Percentiles rank a stretch among this genome's conserved stretches.
Evolutionary conservation across 106 monocot genomes (phyloP).

Genomic region (Acorus gramineus): DNA sequence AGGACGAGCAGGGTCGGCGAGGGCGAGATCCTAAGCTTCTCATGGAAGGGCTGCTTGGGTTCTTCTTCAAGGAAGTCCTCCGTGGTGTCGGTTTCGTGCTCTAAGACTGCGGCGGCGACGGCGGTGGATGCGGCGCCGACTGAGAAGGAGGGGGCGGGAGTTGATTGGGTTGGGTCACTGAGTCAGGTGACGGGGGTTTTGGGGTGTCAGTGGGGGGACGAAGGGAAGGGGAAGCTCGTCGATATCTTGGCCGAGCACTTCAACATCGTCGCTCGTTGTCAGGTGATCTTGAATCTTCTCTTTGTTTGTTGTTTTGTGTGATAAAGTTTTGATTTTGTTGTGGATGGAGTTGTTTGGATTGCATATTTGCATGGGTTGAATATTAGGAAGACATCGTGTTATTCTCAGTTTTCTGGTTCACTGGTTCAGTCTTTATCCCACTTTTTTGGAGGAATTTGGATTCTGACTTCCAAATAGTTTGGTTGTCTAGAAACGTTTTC

Average conservation of each 20-base stretch:
- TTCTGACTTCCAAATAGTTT: too few relatives aligned
- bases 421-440: too few relatives aligned
- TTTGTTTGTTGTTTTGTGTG: not conserved
- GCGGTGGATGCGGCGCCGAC: slow-evolving; percentile 13
- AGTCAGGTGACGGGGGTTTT: slow-evolving; percentile 72
- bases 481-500: too few relatives aligned
- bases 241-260: slow-evolving; percentile 70
- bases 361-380: too few relatives aligned
- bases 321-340: too few relatives aligned
- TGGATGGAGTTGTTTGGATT: not conserved
- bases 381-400: too few relatives aligned
- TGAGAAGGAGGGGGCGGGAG: slow-evolving; percentile 8
- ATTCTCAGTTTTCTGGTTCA: too few relatives aligned
- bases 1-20: not conserved
- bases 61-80: not conserved
- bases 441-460: too few relatives aligned
- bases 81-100: not conserved
- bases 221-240: slow-evolving; percentile 86
- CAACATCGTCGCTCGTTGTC: slow-evolving; percentile 76
- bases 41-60: not conserved
- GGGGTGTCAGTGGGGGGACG: slow-evolving; percentile 85
- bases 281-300: slow-evolving; percentile 22
- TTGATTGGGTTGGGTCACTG: slow-evolving; percentile 46
- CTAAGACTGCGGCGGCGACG: slow-evolving; percentile 4
- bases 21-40: not conserved